These are phyloP conservation scores for Geotrichum candidum DNA, from an alignment of 1,139 yeast genomes.

Conservation along the genomic window DNA sequence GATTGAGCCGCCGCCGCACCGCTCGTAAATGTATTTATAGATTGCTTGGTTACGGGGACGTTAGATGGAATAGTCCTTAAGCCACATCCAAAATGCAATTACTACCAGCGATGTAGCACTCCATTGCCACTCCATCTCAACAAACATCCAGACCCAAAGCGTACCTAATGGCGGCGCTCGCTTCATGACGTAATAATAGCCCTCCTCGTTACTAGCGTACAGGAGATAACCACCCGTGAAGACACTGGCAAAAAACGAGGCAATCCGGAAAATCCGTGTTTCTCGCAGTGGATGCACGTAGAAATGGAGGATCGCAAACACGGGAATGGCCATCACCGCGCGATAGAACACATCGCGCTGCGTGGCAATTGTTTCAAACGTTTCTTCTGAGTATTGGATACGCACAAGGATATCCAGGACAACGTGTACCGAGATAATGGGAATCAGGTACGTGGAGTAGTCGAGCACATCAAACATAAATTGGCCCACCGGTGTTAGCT, in stretches of 20 bases:
- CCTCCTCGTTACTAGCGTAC: slow-evolving; percentile 34
- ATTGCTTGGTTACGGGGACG: background rate
- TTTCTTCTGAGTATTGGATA: slow-evolving; percentile 28
- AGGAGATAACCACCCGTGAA: slow-evolving; percentile 35
- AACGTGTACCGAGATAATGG: slow-evolving; percentile 33
- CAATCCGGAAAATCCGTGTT: slow-evolving; percentile 23
- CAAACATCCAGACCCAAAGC: slow-evolving; percentile 38
- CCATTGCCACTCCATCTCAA: slow-evolving; percentile 38
- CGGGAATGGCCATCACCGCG: slow-evolving; percentile 28
- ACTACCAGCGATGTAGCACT: slow-evolving; percentile 31
- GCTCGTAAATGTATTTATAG: background rate
- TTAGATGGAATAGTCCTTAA: slow-evolving; percentile 26
- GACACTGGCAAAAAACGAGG: slow-evolving; percentile 25
- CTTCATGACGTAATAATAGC: slow-evolving; percentile 38
- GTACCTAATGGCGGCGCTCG: slow-evolving; percentile 41
- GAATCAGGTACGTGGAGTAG: slow-evolving; percentile 31
- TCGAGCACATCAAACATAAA: slow-evolving; percentile 31
- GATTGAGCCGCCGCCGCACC: background rate
- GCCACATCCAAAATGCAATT: slow-evolving; percentile 31
- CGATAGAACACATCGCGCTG: slow-evolving; percentile 10
- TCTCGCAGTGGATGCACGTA: slow-evolving; percentile 24
- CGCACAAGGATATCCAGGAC: slow-evolving; percentile 34
- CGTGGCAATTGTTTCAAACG: slow-evolving; percentile 21
- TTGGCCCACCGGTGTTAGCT: slow-evolving; percentile 24
- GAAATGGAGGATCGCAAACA: slow-evolving; percentile 28